A percentile compares a stretch with the other conserved stretches of the same genome.
Conservation (phyloP, 768 basidiomycete species). For the Bullera alba region DNA sequence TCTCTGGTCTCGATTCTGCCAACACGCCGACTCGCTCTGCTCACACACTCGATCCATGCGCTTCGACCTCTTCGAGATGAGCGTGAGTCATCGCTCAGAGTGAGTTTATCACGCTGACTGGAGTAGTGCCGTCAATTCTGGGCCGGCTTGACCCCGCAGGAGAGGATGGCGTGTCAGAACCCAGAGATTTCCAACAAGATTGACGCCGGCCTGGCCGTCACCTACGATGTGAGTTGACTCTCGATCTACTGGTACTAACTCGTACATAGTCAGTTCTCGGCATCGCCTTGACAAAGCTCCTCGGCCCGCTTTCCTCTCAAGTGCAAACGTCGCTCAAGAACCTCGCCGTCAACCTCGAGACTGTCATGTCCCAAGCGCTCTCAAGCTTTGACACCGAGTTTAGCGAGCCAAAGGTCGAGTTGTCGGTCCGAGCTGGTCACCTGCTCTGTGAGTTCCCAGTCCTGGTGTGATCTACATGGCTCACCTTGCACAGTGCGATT, state of each 20-base stretch:
- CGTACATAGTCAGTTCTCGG: no score
- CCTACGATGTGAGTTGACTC: constrained; percentile 80
- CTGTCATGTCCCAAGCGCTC: constrained; percentile 12
- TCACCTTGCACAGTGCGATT: constrained; percentile 18
- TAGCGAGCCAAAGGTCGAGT: constrained; percentile 19
- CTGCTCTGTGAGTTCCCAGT: constrained; percentile 19
- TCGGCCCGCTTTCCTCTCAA: no score
- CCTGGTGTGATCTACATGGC: neutral
- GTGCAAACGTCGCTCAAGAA: no score
- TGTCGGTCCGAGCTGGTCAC: constrained; percentile 22
- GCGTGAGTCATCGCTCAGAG: constrained; percentile 40
- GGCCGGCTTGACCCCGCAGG: constrained; percentile 63
- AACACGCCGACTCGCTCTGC: constrained; percentile 74
- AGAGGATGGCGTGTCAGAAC: constrained; percentile 81
- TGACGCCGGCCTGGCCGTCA: constrained; percentile 81
- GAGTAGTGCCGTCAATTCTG: constrained; percentile 66
- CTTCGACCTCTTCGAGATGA: constrained; percentile 84
- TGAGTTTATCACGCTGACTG: neutral
- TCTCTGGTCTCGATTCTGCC: constrained; percentile 84
- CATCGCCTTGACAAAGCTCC: no score
- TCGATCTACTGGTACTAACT: no score
- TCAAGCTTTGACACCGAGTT: constrained; percentile 9
- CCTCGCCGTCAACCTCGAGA: constrained; percentile 18
- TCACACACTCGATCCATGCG: constrained; percentile 73
- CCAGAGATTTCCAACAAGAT: constrained; percentile 81